phyloP scores from a whole-genome alignment of 257 asterid species.

The Coffea canephora region DNA sequence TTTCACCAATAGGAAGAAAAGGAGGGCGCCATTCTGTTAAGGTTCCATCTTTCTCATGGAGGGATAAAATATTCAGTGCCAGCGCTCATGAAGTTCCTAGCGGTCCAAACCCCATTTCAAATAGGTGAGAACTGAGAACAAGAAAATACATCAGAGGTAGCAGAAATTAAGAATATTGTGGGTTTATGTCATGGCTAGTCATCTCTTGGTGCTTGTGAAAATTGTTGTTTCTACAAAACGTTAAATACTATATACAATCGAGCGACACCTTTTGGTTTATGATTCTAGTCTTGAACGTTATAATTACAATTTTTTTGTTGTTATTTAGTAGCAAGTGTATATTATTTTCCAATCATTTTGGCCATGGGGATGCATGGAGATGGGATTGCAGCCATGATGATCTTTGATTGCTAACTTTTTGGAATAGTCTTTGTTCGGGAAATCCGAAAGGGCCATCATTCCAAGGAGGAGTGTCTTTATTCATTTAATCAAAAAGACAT shows the following conservation, averaged over 20 bases:
- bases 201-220: slow-evolving; percentile 2
- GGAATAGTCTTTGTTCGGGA: slow-evolving; percentile 11
- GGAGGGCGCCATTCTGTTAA: slow-evolving; percentile 6
- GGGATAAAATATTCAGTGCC: slow-evolving; percentile 31
- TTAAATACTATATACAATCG: neutral
- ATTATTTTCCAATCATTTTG: slow-evolving; percentile 26
- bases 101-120: slow-evolving; percentile 73
- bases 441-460: slow-evolving; percentile 20
- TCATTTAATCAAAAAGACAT: neutral
- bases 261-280: slow-evolving; percentile 10
- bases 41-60: slow-evolving; percentile 18
- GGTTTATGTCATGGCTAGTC: neutral
- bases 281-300: neutral
- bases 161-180: slow-evolving; percentile 1
- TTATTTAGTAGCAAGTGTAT: neutral
- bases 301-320: neutral
- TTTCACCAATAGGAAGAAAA: slow-evolving; percentile 18
- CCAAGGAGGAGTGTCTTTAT: slow-evolving; percentile 5
- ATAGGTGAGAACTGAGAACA: slow-evolving; percentile 35
- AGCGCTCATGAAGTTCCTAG: slow-evolving; percentile 74
- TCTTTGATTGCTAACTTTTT: slow-evolving; percentile 23
- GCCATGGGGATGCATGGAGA: slow-evolving; percentile 15
- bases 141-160: neutral
- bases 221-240: neutral
- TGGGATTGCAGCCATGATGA: slow-evolving; percentile 12